Evolutionary conservation across 441 rosid genomes (phyloP).

Genomic region (Capsella rubella): DNA sequence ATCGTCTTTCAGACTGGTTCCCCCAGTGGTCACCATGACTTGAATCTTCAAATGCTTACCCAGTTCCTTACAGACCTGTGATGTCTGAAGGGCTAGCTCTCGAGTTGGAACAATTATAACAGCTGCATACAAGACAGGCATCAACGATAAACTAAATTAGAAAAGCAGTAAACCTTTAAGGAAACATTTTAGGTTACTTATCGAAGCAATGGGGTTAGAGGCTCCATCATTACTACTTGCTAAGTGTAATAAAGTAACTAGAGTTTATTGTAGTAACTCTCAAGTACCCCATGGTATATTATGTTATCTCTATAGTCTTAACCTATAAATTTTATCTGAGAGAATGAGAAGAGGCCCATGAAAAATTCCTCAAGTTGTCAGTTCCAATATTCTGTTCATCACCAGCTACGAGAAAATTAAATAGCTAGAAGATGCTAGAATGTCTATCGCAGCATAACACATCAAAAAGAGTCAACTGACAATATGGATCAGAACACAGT

Average conservation of each 20-base stretch:
- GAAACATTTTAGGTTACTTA: background rate
- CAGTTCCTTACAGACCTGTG: conserved; percentile 99
- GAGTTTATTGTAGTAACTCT: background rate
- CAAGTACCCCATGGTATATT: background rate
- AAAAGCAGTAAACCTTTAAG: background rate
- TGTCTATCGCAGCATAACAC: background rate
- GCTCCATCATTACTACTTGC: background rate
- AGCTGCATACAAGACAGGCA: conserved; percentile 54
- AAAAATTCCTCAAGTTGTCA: background rate
- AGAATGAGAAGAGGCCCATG: background rate
- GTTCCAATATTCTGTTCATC: background rate
- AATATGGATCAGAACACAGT: background rate
- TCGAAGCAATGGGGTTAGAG: background rate
- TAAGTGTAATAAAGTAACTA: background rate
- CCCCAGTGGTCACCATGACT: conserved; percentile 99
- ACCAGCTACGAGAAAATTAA: background rate
- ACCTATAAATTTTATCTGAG: background rate
- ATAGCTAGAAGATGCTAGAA: conserved; percentile 11
- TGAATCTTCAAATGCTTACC: conserved; percentile 94
- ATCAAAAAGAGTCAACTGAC: background rate
- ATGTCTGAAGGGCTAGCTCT: conserved; percentile 97
- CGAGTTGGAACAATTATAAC: conserved; percentile 97
- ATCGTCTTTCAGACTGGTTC: conserved; percentile 98
- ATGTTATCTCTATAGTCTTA: background rate
- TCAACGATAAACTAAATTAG: background rate